phyloP scores from a whole-genome alignment of 169 alveolate species.

The Cryptosporidium viatorum region DNA sequence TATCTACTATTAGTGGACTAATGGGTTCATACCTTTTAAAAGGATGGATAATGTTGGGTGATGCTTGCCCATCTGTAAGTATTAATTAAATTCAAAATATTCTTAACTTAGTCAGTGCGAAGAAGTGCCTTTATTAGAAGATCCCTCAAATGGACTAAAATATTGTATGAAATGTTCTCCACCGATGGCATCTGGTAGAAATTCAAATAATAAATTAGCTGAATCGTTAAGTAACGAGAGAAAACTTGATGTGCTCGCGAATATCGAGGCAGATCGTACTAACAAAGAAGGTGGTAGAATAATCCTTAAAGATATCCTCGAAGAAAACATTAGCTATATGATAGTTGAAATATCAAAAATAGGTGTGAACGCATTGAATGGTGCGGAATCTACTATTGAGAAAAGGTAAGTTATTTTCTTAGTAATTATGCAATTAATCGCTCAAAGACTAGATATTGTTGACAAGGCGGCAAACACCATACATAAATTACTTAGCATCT shows the following conservation, averaged over 20 bases:
- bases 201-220: neutral
- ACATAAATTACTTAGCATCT: slow-evolving; percentile 26
- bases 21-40: slow-evolving; percentile 72
- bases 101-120: slow-evolving; percentile 31
- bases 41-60: slow-evolving; percentile 75
- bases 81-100: neutral
- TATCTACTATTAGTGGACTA: slow-evolving; percentile 57
- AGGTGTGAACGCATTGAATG: slow-evolving; percentile 5
- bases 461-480: slow-evolving; percentile 46
- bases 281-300: neutral
- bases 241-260: neutral
- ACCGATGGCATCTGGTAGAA: slow-evolving; percentile 8
- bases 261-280: neutral
- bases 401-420: slow-evolving; percentile 25
- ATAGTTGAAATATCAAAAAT: slow-evolving; percentile 12
- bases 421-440: neutral
- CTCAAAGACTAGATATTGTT: slow-evolving; percentile 43
- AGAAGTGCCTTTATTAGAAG: slow-evolving; percentile 69
- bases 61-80: slow-evolving; percentile 76
- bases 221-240: neutral
- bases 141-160: slow-evolving; percentile 55
- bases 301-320: neutral
- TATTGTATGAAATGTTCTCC: slow-evolving; percentile 75
- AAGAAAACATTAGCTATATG: slow-evolving; percentile 28
- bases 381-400: neutral